Evolutionary conservation across 805 yeast genomes (phyloP).

Genomic region (Cyberlindnera nakhonratchasimensis): DNA sequence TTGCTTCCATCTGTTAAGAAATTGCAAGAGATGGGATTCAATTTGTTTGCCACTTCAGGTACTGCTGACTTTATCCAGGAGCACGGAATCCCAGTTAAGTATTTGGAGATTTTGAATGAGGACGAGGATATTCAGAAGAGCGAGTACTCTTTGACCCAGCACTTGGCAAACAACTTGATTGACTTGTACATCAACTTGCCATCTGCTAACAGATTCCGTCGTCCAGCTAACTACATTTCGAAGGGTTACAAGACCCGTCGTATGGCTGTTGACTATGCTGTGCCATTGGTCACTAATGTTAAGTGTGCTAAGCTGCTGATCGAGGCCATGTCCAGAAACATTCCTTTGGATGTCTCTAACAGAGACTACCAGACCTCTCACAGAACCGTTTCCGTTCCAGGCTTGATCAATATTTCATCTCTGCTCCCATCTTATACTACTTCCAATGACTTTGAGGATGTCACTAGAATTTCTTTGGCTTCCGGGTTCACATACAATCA

Average conservation of each 20-base stretch:
- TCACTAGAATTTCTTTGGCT: conserved; percentile 67
- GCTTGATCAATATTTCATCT: conserved; percentile 78
- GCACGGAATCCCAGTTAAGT: conserved; percentile 91
- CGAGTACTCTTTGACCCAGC: conserved; percentile 94
- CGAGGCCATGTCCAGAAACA: conserved; percentile 83
- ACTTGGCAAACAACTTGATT: conserved; percentile 92
- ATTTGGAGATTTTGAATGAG: conserved; percentile 79
- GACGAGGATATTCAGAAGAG: conserved; percentile 75
- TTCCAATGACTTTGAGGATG: conserved; percentile 55
- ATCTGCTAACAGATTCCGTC: conserved; percentile 93
- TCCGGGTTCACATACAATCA: conserved; percentile 89
- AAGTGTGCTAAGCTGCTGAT: conserved; percentile 93
- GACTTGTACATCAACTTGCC: conserved; percentile 96
- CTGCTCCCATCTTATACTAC: conserved; percentile 66
- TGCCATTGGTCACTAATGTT: conserved; percentile 96
- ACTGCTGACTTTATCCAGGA: conserved; percentile 98
- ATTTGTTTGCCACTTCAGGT: conserved; percentile 96
- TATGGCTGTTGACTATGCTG: conserved; percentile 98
- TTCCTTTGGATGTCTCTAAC: conserved; percentile 61
- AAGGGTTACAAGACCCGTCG: conserved; percentile 98
- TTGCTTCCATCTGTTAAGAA: conserved; percentile 82
- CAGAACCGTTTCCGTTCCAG: conserved; percentile 77
- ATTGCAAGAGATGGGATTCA: conserved; percentile 79
- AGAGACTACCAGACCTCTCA: conserved; percentile 91
- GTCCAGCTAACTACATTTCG: conserved; percentile 97